Evolutionary conservation across 305 asterid genomes (phyloP).

Genomic region (Fraxinus ornus): DNA sequence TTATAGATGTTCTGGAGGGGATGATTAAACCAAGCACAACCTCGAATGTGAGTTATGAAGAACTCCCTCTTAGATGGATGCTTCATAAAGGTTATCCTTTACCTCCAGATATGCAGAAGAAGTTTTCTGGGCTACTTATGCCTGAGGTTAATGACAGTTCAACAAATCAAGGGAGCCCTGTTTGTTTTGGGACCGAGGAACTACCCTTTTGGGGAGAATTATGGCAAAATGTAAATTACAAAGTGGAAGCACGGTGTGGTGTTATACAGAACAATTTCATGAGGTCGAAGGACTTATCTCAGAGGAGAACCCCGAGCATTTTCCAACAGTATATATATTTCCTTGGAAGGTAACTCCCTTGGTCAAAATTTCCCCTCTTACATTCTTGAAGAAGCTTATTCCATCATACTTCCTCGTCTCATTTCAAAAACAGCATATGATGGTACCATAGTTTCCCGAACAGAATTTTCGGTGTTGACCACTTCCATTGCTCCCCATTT

Average conservation of each 20-base stretch:
- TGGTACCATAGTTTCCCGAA: background rate
- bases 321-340: conserved; percentile 65
- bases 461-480: background rate
- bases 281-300: conserved; percentile 66
- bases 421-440: background rate
- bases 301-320: conserved; percentile 59
- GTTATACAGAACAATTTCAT: conserved; percentile 42
- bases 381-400: background rate
- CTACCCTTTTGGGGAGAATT: conserved; percentile 58
- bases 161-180: conserved; percentile 40
- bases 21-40: conserved; percentile 54
- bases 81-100: conserved; percentile 78
- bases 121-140: conserved; percentile 30
- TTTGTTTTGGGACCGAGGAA: conserved; percentile 40
- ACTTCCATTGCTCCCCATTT: background rate
- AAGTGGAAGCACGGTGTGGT: conserved; percentile 49
- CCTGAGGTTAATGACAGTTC: conserved; percentile 28
- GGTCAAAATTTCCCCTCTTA: background rate
- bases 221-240: conserved; percentile 58
- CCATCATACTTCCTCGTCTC: background rate
- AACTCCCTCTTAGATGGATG: conserved; percentile 92
- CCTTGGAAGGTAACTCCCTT: conserved; percentile 64
- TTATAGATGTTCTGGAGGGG: conserved; percentile 88
- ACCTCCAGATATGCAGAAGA: conserved; percentile 66
- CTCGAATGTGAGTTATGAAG: conserved; percentile 58